Conservation (phyloP, 768 basidiomycete genomes). For the Tulasnella sp. region DNA sequence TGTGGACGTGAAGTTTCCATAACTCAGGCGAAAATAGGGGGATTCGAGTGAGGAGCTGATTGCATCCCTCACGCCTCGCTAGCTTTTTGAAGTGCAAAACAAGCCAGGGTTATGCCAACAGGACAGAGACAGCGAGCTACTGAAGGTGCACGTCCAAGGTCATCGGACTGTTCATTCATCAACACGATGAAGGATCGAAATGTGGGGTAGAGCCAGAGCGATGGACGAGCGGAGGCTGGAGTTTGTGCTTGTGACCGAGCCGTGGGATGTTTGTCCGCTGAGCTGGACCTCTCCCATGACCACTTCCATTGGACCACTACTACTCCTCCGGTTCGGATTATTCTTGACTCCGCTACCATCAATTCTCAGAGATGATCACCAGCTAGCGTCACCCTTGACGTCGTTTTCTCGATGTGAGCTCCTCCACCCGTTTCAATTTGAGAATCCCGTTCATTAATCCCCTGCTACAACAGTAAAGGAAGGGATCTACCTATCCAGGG, state of each 20-base stretch:
- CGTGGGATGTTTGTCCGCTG: slow-evolving; percentile 13
- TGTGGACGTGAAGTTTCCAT: neutral
- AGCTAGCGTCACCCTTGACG: slow-evolving; percentile 77
- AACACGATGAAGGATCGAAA: neutral
- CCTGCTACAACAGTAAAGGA: slow-evolving; percentile 65
- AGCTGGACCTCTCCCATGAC: slow-evolving; percentile 11
- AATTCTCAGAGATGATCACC: slow-evolving; percentile 62
- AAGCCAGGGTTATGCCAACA: neutral
- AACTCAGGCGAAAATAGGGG: neutral
- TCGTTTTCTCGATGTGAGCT: slow-evolving; percentile 70
- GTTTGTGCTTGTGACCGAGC: slow-evolving; percentile 7
- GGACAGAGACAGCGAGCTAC: neutral
- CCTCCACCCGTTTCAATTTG: neutral
- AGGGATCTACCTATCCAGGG: slow-evolving; percentile 73
- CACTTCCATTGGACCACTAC: neutral
- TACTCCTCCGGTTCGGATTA: slow-evolving; percentile 5
- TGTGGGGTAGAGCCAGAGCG: slow-evolving; percentile 2
- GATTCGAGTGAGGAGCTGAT: neutral
- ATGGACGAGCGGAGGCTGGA: neutral
- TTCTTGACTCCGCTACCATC: slow-evolving; percentile 41
- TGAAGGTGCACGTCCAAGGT: neutral
- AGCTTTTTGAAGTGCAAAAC: neutral
- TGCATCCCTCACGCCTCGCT: neutral
- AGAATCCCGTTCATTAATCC: slow-evolving; percentile 4
- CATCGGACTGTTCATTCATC: slow-evolving; percentile 1